Base-by-base conservation (phyloP, 2,329 filamentous ascomycete genomes). In the Zymoseptoria pseudotritici region DNA sequence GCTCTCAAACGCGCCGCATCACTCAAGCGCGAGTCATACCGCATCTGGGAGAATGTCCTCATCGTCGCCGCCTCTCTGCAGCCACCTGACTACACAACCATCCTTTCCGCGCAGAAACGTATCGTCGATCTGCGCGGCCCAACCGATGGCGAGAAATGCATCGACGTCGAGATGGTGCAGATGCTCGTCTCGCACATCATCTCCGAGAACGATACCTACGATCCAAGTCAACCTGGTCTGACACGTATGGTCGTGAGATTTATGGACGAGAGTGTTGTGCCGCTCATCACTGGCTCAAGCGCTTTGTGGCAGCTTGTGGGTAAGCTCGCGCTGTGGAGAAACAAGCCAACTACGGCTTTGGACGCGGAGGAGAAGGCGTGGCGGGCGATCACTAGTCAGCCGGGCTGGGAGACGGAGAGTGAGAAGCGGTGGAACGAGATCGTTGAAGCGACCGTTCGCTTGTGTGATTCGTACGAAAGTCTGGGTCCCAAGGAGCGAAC, bases 21-120 rank as follows among this genome's bases (percentile, higher is more conserved):
- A 4, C 83, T 96, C 22, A 91, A 95, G 55, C 83, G 90, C 73
- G 87, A 91, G 67, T 93, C 93, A 76, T 90, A 88, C 82, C 86
- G 90, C 67, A 97, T 99, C 73, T 97, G 93, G 93, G 90, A 96
- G 72, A 99, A 99, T 69, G 88, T 97, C 17, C 83, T 99, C 59
- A 94, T 91, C 0, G 86, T 97, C 21, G 88, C 90, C 0, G 85
- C 89, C 0, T 89, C 90, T 1, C 83, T 94, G 26, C 82, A 81
- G 0, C 92, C 93, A 0, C 87, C 90, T 0, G 85, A 88, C 0
- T 86, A 91, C 70, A 74, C 79, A 0, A 91, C 97, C 63, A 84
- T 96, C 55, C 78, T 96, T 31, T 80, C 87, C 4, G 90, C 90
- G 0, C 82, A 94, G 61, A 83, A 82, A 50, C 85, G 87, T 62